Evolutionary conservation across 2,329 filamentous ascomycete genomes (phyloP), one percentile per base, ranked within the genome.

Genomic region (Paecilomyces variotii): DNA sequence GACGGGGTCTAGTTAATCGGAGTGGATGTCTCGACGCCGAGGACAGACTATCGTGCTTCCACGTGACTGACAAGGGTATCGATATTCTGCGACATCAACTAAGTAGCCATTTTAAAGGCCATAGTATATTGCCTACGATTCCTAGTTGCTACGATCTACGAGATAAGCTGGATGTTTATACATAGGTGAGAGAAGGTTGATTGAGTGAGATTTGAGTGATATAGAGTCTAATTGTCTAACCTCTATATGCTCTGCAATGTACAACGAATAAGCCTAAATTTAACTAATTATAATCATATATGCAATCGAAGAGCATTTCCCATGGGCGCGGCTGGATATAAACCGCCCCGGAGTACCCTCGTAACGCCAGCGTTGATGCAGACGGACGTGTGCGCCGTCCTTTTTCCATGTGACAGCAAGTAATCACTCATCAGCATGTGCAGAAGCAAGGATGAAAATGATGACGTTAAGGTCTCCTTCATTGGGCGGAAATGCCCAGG

Each of bases 401-500:
- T 49, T 32, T 54, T 30, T 14, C 25, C n/a, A 51, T 39, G 28
- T 32, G 45, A 59, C 54, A 60, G 50, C 53, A 64, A 62, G 39
- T 57, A 62, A 54, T 26, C 52, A 54, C 55, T 57, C 56, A 63
- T 61, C 63, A 65, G 56, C 60, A 56, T 53, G 14, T 52, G 61
- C 50, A 62, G 39, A 45, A 45, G n/a, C n/a, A 45, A 45, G n/a
- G 39, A 45, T 45, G 19, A 45, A 45, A 45, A 39, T n/a, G 12
- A 39, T 32, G 35, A 45, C 35, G 14, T 45, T 45, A 19, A 45
- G 2, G 4, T 24, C 39, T 45, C n/a, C 39, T 56, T 45, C 59
- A 39, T 26, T 54, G 52, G 59, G 39, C 51, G 53, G 58, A 54
- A 53, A 56, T 45, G 4, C 82, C 81, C 55, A 84, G 63, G 57